Base-by-base conservation (phyloP, 768 basidiomycete species). In the Russula abietina region DNA sequence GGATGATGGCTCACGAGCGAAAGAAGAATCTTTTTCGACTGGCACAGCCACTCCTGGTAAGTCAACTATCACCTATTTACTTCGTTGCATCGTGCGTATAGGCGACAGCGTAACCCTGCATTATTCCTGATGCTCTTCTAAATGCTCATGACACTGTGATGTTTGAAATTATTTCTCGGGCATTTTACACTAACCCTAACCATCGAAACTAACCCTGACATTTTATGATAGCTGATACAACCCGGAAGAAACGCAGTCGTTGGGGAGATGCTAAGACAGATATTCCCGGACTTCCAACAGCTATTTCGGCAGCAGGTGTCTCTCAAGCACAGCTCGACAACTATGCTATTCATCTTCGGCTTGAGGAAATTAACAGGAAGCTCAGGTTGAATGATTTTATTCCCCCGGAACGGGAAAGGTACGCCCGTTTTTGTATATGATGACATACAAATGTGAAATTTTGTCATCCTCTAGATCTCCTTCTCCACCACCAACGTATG, bases 301-400 rank as follows among this genome's bases (percentile, higher is more conserved):
- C 94, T 51, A 95, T 99, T 67, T 89, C 87, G 67, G 89, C 91
- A 49, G 87, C 89, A 51, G 94, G 96, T 64, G 93, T 99, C 57
- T 93, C 94, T 26, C 93, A 94, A 72, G 87, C 88, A 57, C 95
- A 98, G 74, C 87, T 99, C 58, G 96, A 98, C 76, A 95, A 93
- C 71, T 99, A 99, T 75, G 96, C 97, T 38, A 93, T 95, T 59
- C 93, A 97, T 71, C 80, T 98, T 53, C 84, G 97, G 57, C 79
- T 99, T 54, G 97, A 99, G 76, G 97, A 99, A 77, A 98, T 99
- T 72, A 95, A 96, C 71, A 84, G 93, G 69, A 97, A 98, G 75
- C 80, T 99, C 28, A 79, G 95, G 64, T 76, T 94, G 65, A 97
- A 97, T 66, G 94, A 98, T 70, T 94, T 92, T 69, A 85, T 99